Evolutionary conservation across 495 filamentous ascomycete species (phyloP).

Genomic region (Poronia punctata): DNA sequence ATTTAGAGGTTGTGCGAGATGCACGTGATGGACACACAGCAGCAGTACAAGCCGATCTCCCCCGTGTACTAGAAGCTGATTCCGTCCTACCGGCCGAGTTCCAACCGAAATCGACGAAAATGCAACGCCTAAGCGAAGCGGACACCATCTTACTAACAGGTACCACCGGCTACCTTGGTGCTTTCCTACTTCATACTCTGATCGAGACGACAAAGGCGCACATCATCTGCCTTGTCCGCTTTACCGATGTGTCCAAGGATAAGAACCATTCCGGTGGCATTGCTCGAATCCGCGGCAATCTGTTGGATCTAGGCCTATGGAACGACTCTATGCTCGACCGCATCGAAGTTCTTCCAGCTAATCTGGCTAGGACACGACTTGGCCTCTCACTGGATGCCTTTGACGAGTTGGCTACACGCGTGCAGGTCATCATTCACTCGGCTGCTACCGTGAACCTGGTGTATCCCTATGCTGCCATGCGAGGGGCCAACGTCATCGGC

Average conservation of each 20-base stretch:
- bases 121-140: conserved; percentile 48
- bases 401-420: conserved; percentile 46
- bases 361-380: conserved; percentile 51
- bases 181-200: conserved; percentile 32
- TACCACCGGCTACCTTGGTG: conserved; percentile 35
- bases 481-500: conserved; percentile 52
- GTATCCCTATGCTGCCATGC: conserved; percentile 58
- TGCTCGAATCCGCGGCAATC: conserved; percentile 52
- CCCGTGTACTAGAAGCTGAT: conserved; percentile 52
- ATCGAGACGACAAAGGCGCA: conserved; percentile 48
- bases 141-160: conserved; percentile 44
- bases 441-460: conserved; percentile 62
- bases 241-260: conserved; percentile 44
- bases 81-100: conserved; percentile 54
- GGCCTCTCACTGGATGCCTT: conserved; percentile 52
- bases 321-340: conserved; percentile 60
- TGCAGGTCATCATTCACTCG: conserved; percentile 59
- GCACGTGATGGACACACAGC: conserved; percentile 58
- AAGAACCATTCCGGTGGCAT: conserved; percentile 49
- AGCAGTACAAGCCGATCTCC: conserved; percentile 58
- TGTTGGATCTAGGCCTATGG: conserved; percentile 61
- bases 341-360: conserved; percentile 60
- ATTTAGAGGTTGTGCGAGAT: conserved; percentile 50
- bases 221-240: conserved; percentile 62
- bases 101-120: conserved; percentile 34